Evolutionary conservation across 805 yeast species (phyloP).

Genomic region (Teunomyces gatunensis): DNA sequence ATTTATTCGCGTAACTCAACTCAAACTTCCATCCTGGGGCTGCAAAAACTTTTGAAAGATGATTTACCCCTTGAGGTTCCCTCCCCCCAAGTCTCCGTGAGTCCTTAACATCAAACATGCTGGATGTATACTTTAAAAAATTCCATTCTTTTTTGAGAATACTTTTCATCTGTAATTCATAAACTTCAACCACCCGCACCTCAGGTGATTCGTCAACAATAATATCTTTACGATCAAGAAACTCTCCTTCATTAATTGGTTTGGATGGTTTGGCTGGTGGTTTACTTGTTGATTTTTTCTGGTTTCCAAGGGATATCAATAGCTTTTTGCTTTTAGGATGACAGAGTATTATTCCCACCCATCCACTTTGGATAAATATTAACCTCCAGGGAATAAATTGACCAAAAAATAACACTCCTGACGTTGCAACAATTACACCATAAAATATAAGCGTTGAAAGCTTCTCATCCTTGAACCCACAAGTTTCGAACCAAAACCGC

Average conservation of each 20-base stretch:
- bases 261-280: conserved; percentile 5
- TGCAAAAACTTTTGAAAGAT: conserved; percentile 55
- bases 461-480: conserved; percentile 70
- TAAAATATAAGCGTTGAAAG: conserved; percentile 58
- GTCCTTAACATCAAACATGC: conserved; percentile 53
- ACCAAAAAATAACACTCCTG: conserved; percentile 43
- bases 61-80: conserved; percentile 63
- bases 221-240: conserved; percentile 46
- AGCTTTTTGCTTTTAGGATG: conserved; percentile 57
- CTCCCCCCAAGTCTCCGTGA: conserved; percentile 38
- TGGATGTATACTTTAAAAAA: conserved; percentile 53
- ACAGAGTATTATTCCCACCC: conserved; percentile 50
- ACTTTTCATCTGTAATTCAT: conserved; percentile 69
- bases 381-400: conserved; percentile 64
- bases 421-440: conserved; percentile 27
- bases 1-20: conserved; percentile 46
- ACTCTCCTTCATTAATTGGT: conserved; percentile 14
- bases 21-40: conserved; percentile 77
- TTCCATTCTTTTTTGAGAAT: conserved; percentile 61
- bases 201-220: conserved; percentile 71
- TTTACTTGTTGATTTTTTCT: background rate
- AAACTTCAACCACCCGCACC: conserved; percentile 64
- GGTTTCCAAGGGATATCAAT: conserved; percentile 12
- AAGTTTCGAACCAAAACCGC: conserved; percentile 55
- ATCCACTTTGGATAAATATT: conserved; percentile 54